Evolutionary conservation across 345 rosid genomes (phyloP), one percentile per base, ranked within the genome.

Genomic region (Microthlaspi erraticum): DNA sequence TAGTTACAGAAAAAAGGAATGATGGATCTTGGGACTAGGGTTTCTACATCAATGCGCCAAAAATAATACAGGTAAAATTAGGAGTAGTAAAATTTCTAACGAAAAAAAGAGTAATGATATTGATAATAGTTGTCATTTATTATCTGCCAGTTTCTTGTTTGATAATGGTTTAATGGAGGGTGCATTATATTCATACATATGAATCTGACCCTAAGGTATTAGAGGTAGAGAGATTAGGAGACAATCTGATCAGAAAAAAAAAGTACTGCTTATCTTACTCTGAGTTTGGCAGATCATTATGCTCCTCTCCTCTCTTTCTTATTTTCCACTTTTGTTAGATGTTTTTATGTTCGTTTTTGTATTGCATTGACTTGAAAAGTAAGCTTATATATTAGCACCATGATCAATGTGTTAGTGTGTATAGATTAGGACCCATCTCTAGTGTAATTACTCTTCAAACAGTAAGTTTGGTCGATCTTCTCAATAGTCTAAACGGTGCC

Each of bases 61-160:
- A 60, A 74, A 60, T 66, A 59, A 38, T 45, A 56, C 29, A 39
- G 32, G 49, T 42, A 14, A 18, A 55, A 10, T 9, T 41, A 58
- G 3, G 72, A 31, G 32, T 46, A 29, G 37, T 42, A 66, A 26
- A 26, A 26, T 3, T 26, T 26, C 29, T 26, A 26, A 26, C 29
- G 29, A 26, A 26, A 26, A 26, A 26, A 2, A 26, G 29, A 26
- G 29, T 26, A 26, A 2, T 26, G 29, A 26, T 26, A 26, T 26
- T 26, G 29, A 52, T 60, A 59, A 33, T 20, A 34, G 14, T 41
- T 16, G 19, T 42, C 78, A 74, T 67, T 74, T 52, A 74, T 36
- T 44, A 60, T 61, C 73, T 67, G 78, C 73, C 78, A 74, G 78
- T 52, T 74, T 60, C 67, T 66, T 74, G 78, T 74, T 74, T 74